Conservation (phyloP, 352 stramenopile species). For the Thalassiosira sp. region DNA sequence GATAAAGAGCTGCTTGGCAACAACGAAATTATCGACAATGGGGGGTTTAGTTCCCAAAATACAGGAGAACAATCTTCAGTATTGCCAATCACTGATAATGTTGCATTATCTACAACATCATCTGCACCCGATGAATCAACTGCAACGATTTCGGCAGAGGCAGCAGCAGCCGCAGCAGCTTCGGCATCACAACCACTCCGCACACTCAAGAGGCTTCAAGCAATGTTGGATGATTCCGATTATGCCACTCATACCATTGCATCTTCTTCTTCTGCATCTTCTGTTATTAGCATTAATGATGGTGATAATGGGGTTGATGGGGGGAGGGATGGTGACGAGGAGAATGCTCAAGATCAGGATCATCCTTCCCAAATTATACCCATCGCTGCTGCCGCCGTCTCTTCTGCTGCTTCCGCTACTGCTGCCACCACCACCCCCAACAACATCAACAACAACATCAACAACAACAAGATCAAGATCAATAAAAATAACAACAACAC, state of each 20-base stretch:
- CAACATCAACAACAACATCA: constrained; percentile 23
- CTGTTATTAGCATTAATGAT: constrained; percentile 12
- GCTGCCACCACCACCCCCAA: background rate
- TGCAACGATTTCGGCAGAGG: background rate
- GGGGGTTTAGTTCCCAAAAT: background rate
- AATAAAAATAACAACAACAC: too few relatives aligned
- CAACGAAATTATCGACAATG: too few relatives aligned
- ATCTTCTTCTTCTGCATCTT: constrained; percentile 18
- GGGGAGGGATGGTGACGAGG: background rate
- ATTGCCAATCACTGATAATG: too few relatives aligned
- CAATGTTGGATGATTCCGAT: constrained; percentile 80
- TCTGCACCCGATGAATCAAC: background rate
- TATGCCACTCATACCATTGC: constrained; percentile 63
- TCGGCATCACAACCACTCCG: constrained; percentile 60
- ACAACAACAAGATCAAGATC: too few relatives aligned
- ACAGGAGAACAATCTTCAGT: too few relatives aligned
- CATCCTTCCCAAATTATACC: constrained; percentile 2
- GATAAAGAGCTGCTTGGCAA: too few relatives aligned
- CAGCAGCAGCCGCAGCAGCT: background rate
- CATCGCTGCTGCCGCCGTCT: too few relatives aligned
- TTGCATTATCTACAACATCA: too few relatives aligned
- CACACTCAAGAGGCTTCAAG: constrained; percentile 76
- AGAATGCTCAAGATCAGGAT: constrained; percentile 5
- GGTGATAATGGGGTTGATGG: constrained; percentile 5
- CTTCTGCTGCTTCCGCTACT: background rate